These are phyloP conservation scores for Boletus speciosus DNA, from an alignment of 768 basidiomycete genomes.

Conservation along the genomic window DNA sequence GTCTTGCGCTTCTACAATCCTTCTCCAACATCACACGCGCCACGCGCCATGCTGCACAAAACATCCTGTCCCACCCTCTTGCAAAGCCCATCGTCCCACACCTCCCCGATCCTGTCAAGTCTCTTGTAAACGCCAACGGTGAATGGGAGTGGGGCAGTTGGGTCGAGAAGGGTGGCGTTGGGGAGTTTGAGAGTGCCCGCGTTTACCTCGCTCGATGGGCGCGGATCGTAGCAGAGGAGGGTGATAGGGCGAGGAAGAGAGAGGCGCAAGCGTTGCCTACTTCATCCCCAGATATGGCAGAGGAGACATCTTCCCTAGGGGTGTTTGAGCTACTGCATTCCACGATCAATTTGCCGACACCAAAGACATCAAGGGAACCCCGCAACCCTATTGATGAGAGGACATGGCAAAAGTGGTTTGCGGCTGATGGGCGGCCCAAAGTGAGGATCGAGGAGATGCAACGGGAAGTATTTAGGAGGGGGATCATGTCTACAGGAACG, in stretches of 20 bases:
- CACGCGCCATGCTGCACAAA: constrained; percentile 90
- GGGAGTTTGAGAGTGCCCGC: constrained; percentile 93
- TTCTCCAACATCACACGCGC: constrained; percentile 93
- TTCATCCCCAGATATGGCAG: constrained; percentile 44
- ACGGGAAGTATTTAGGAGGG: constrained; percentile 75
- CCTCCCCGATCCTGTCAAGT: constrained; percentile 89
- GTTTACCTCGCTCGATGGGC: constrained; percentile 98
- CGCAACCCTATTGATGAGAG: constrained; percentile 69
- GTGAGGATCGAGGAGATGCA: constrained; percentile 67
- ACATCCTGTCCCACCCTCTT: constrained; percentile 91
- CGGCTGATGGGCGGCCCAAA: constrained; percentile 61
- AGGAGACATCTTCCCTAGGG: constrained; percentile 73
- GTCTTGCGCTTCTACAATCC: constrained; percentile 82
- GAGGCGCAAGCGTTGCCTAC: constrained; percentile 72
- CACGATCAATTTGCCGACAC: constrained; percentile 74
- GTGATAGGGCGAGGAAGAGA: constrained; percentile 78
- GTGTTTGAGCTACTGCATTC: constrained; percentile 85
- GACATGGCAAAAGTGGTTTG: constrained; percentile 79
- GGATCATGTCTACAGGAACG: constrained; percentile 50
- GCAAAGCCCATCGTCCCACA: constrained; percentile 96
- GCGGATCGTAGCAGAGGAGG: constrained; percentile 95
- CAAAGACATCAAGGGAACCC: constrained; percentile 80
- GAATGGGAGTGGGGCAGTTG: constrained; percentile 93
- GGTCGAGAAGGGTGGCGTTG: constrained; percentile 90
- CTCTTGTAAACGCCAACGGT: constrained; percentile 84